Conservation (phyloP, 78 protist genomes). For the Polysphondylium violaceum region DNA sequence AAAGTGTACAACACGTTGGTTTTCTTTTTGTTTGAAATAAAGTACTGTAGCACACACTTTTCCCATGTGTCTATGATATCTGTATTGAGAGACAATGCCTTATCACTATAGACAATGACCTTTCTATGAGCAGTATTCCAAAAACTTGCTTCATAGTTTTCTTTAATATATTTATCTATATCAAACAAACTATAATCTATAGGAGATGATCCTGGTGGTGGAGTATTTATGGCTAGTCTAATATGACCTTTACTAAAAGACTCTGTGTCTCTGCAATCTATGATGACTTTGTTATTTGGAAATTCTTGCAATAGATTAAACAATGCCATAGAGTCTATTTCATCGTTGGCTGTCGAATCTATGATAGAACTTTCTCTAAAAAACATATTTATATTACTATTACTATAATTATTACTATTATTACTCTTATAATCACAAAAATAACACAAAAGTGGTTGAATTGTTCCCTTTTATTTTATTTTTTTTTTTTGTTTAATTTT, state of each 20-base stretch:
- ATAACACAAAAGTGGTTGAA: no score
- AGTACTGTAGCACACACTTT: background rate
- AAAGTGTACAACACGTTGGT: background rate
- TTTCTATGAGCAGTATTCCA: constrained; percentile 1
- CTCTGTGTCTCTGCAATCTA: constrained; percentile 23
- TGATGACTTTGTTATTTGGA: constrained; percentile 2
- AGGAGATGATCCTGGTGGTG: background rate
- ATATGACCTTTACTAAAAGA: background rate
- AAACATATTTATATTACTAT: no score
- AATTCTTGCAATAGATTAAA: constrained; percentile 50
- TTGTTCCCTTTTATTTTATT: no score
- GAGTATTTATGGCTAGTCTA: background rate
- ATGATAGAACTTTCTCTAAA: no score
- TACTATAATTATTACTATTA: no score
- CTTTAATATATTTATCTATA: constrained; percentile 3
- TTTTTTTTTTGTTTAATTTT: no score
- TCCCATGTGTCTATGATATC: background rate
- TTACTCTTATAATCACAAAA: no score
- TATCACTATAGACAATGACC: background rate
- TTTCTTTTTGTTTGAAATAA: background rate
- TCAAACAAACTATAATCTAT: background rate
- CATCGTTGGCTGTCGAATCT: no score
- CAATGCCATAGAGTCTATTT: background rate
- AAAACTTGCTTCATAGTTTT: background rate
- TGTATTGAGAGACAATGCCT: background rate